These are phyloP conservation scores for Penicillium hesseltinei DNA, from an alignment of 2,329 filamentous ascomycete species.

Conservation along the genomic window DNA sequence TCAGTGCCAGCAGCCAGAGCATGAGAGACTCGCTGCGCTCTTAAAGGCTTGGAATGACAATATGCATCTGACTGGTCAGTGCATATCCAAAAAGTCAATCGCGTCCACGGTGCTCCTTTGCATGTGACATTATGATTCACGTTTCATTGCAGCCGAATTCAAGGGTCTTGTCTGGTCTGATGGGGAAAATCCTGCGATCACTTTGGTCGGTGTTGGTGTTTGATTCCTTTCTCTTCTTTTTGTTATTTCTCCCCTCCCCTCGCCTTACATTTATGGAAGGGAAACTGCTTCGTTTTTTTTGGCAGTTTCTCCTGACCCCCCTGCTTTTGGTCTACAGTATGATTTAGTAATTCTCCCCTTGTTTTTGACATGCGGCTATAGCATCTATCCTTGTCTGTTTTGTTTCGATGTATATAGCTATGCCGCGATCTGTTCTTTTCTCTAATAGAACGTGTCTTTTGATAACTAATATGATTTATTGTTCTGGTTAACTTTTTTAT, in stretches of 20 bases:
- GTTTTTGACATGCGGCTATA: slow-evolving; percentile 16
- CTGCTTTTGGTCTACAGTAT: slow-evolving; percentile 17
- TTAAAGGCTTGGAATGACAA: slow-evolving; percentile 34
- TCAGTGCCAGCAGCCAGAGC: slow-evolving; percentile 90
- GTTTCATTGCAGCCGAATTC: slow-evolving; percentile 26
- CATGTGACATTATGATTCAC: slow-evolving; percentile 32
- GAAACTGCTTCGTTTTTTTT: background rate
- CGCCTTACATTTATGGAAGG: slow-evolving; percentile 5
- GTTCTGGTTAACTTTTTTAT: slow-evolving; percentile 9
- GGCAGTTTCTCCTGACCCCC: background rate
- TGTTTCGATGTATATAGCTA: slow-evolving; percentile 28
- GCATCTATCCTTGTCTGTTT: slow-evolving; percentile 13
- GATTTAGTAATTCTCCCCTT: slow-evolving; percentile 23
- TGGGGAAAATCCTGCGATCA: slow-evolving; percentile 15
- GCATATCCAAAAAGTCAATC: slow-evolving; percentile 5
- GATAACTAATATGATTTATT: slow-evolving; percentile 18
- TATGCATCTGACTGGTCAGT: slow-evolving; percentile 14
- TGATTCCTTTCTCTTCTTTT: slow-evolving; percentile 17
- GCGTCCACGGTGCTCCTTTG: slow-evolving; percentile 12
- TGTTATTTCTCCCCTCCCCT: background rate
- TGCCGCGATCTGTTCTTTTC: slow-evolving; percentile 12
- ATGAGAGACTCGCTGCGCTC: slow-evolving; percentile 80
- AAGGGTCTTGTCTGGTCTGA: slow-evolving; percentile 12
- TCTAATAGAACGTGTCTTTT: slow-evolving; percentile 23
- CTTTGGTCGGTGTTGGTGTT: slow-evolving; percentile 27